Conservation (phyloP, 768 basidiomycete species). For the Lanmaoa rubissima region DNA sequence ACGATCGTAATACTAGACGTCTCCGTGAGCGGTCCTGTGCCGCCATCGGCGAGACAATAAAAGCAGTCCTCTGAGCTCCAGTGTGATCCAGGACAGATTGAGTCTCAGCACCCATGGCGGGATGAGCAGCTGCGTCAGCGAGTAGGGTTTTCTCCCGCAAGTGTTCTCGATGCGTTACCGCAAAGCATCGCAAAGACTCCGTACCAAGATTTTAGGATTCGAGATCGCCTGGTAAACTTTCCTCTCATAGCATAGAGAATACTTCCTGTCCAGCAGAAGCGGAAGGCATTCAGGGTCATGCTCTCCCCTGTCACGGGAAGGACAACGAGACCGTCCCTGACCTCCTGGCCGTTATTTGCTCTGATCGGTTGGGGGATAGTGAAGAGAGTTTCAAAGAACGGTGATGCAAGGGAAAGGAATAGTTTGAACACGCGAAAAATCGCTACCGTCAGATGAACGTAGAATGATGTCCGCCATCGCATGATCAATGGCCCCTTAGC, state of each 20-base stretch:
- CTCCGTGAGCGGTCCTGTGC: too few species aligned
- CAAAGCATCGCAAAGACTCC: background rate
- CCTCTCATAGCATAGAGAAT: background rate
- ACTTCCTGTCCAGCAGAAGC: constrained; percentile 17
- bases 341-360: constrained; percentile 8
- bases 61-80: background rate
- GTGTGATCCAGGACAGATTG: constrained; percentile 12
- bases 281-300: constrained; percentile 22
- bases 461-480: constrained; percentile 21
- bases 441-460: constrained; percentile 24
- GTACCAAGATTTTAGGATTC: background rate
- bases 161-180: background rate
- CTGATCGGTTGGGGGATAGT: constrained; percentile 25
- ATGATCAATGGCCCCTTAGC: constrained; percentile 20
- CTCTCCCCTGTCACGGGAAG: constrained; percentile 17
- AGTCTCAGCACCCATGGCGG: constrained; percentile 11
- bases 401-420: constrained; percentile 33
- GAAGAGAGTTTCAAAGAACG: constrained; percentile 35
- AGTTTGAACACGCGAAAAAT: constrained; percentile 30
- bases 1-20: too few species aligned
- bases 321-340: constrained; percentile 17
- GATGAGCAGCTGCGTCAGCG: constrained; percentile 17
- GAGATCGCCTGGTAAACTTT: background rate
- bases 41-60: background rate
- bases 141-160: background rate